phyloP scores from a whole-genome alignment of 441 rosid genomes.

The Corymbia calophylla region DNA sequence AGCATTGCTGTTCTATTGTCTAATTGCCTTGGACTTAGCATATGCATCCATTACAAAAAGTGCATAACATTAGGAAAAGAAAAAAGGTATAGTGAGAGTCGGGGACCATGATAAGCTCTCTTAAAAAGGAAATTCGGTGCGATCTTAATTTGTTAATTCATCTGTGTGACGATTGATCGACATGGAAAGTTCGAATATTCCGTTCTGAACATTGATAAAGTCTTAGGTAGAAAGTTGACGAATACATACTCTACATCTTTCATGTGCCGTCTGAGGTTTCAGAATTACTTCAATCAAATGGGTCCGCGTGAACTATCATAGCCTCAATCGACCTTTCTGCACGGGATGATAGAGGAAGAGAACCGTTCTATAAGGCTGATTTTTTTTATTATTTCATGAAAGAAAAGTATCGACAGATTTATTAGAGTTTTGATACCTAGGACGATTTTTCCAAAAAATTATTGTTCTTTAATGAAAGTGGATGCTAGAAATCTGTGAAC shows the following conservation, averaged over 20 bases:
- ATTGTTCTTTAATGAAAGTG: neutral
- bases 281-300: neutral
- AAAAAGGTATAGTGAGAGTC: neutral
- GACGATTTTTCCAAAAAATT: neutral
- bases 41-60: neutral
- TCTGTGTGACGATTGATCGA: neutral
- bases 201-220: no score
- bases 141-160: neutral
- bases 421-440: neutral
- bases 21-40: neutral
- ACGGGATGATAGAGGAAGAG: neutral
- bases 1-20: neutral
- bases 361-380: neutral
- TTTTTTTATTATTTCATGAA: neutral
- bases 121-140: neutral
- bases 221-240: neutral
- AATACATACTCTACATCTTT: neutral
- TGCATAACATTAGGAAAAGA: neutral
- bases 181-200: neutral
- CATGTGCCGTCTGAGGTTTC: neutral
- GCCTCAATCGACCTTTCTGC: neutral
- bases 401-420: neutral
- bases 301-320: accelerated
- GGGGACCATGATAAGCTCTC: neutral
- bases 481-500: neutral